Conservation (phyloP, 2,329 filamentous ascomycete genomes). For the Phoma herbarum region DNA sequence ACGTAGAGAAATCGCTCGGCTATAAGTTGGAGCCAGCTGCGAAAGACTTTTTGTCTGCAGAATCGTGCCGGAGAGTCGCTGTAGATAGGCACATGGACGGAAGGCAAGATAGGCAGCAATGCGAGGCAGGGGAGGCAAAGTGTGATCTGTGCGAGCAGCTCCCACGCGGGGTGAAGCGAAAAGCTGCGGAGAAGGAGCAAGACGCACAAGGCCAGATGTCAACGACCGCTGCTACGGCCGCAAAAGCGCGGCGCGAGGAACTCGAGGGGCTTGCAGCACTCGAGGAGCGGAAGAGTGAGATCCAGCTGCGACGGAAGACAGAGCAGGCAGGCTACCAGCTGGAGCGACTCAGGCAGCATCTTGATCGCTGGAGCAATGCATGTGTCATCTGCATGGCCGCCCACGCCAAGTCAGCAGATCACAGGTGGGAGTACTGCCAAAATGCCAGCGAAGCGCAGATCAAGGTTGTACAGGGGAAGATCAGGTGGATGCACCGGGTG, state of each 20-base stretch:
- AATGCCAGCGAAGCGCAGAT: conserved; percentile 1
- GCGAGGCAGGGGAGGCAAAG: conserved; percentile 4
- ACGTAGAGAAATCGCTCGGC: neutral
- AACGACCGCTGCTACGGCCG: neutral
- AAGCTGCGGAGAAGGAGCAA: neutral
- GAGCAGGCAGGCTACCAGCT: conserved; percentile 8
- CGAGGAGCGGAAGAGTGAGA: conserved; percentile 5
- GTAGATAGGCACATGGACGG: conserved; percentile 9
- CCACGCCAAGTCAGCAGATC: neutral
- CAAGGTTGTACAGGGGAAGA: neutral
- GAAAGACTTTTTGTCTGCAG: neutral
- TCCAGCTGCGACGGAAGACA: conserved; percentile 2
- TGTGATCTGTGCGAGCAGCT: conserved; percentile 8
- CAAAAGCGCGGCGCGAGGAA: neutral
- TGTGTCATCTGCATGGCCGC: conserved; percentile 7
- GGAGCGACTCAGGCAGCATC: conserved; percentile 7
- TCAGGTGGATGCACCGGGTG: neutral
- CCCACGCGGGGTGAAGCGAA: neutral
- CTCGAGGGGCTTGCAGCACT: neutral
- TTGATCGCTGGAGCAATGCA: conserved; percentile 8
- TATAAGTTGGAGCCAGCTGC: conserved; percentile 5
- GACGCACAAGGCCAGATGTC: neutral
- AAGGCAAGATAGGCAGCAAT: conserved; percentile 6
- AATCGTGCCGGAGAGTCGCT: neutral
- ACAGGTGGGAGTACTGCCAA: neutral